Evolutionary conservation across 1,139 yeast species (phyloP).

Genomic region (Suhomyces yuchorum): DNA sequence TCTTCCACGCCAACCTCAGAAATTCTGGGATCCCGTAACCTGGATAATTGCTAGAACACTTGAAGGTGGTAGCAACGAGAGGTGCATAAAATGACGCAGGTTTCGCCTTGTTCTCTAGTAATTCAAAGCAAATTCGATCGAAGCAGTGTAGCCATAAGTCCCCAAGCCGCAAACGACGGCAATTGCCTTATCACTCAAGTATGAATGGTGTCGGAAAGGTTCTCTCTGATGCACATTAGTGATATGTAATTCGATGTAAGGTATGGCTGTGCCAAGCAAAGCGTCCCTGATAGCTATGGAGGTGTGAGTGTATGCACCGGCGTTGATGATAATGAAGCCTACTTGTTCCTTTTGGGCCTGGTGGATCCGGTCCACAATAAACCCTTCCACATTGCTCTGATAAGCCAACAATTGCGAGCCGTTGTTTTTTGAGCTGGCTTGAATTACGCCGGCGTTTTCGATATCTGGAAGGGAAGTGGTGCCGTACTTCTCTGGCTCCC

Average conservation of each 20-base stretch:
- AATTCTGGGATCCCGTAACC: no score
- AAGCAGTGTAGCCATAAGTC: constrained; percentile 51
- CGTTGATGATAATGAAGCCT: constrained; percentile 47
- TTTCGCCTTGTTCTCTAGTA: constrained; percentile 22
- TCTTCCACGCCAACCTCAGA: no score
- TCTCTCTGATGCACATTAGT: constrained; percentile 54
- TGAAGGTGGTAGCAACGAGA: no score
- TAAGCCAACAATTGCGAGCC: constrained; percentile 35
- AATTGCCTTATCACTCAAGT: constrained; percentile 49
- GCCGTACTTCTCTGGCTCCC: constrained; percentile 55
- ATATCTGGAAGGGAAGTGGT: constrained; percentile 45
- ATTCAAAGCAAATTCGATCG: constrained; percentile 48
- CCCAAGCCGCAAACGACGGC: constrained; percentile 47
- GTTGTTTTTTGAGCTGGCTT: constrained; percentile 36
- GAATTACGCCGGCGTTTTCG: constrained; percentile 41
- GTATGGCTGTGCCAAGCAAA: constrained; percentile 47
- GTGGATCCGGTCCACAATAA: constrained; percentile 46
- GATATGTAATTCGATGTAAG: constrained; percentile 50
- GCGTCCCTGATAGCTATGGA: constrained; percentile 55
- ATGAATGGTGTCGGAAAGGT: constrained; percentile 52
- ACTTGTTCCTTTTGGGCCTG: constrained; percentile 26
- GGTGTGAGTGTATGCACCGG: constrained; percentile 56
- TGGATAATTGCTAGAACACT: no score
- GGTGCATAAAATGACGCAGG: no score
- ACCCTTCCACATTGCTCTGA: constrained; percentile 53